These are phyloP conservation scores for Penicillium sclerotiorum DNA, from an alignment of 2,329 filamentous ascomycete species.

Conservation along the genomic window DNA sequence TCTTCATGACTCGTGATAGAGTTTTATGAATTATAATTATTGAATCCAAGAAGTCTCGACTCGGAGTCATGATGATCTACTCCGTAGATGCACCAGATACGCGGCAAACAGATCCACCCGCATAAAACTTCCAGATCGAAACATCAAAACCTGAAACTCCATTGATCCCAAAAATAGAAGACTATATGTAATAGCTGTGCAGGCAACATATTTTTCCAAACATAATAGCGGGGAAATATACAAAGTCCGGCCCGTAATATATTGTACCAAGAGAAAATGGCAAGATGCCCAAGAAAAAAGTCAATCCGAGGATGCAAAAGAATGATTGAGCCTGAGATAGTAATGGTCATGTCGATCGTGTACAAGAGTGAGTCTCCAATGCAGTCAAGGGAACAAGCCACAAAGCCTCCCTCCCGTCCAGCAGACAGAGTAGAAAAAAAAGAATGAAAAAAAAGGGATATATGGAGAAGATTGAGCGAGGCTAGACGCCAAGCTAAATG, in stretches of 20 bases:
- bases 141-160: slow-evolving; percentile 3
- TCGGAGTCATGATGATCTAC: slow-evolving; percentile 3
- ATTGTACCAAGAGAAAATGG: neutral
- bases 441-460: slow-evolving; percentile 7
- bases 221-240: neutral
- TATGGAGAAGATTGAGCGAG: slow-evolving; percentile 3
- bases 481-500: neutral
- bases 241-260: neutral
- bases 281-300: slow-evolving; percentile 17
- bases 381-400: slow-evolving; percentile 11
- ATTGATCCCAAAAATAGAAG: neutral
- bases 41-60: too few species aligned
- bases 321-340: too few species aligned
- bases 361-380: slow-evolving; percentile 18
- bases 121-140: neutral
- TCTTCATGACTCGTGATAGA: neutral
- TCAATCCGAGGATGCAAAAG: slow-evolving; percentile 14
- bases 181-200: neutral
- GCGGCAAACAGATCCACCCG: slow-evolving; percentile 1
- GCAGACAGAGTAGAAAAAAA: slow-evolving; percentile 7
- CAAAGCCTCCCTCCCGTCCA: slow-evolving; percentile 2
- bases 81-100: neutral
- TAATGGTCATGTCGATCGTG: slow-evolving; percentile 27
- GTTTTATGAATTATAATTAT: neutral
- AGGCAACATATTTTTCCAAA: neutral